Conservation (phyloP, 1,284 basidiomycete species). For the Neotropicomus parvogracilis region DNA sequence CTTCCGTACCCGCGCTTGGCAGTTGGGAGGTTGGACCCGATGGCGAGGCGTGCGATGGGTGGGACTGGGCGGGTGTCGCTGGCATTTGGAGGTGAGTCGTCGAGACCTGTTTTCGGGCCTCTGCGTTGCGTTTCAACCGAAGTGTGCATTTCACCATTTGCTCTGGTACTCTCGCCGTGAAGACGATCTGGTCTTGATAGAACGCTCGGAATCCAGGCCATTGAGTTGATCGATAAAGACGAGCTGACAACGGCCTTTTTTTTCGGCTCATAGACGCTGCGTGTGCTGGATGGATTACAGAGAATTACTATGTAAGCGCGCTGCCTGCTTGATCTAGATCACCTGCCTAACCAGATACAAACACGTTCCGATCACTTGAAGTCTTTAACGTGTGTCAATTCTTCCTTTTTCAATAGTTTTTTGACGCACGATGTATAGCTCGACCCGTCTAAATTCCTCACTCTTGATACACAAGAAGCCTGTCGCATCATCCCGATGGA, state of each 20-base stretch:
- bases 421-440: slow-evolving; percentile 16
- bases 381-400: slow-evolving; percentile 22
- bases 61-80: slow-evolving; percentile 58
- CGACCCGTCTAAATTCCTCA: slow-evolving; percentile 28
- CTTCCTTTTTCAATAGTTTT: neutral
- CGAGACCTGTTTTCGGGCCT: slow-evolving; percentile 9
- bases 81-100: slow-evolving; percentile 50
- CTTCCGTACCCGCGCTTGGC: neutral
- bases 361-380: slow-evolving; percentile 3
- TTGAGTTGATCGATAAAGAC: neutral
- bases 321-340: neutral
- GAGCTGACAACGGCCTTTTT: slow-evolving; percentile 11
- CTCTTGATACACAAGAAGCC: slow-evolving; percentile 41
- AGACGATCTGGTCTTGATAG: too few relatives aligned
- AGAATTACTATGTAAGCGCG: slow-evolving; percentile 45
- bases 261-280: slow-evolving; percentile 39
- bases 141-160: too few relatives aligned
- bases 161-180: too few relatives aligned
- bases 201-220: too few relatives aligned
- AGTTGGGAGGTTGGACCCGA: slow-evolving; percentile 19
- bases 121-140: too few relatives aligned
- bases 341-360: neutral
- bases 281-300: slow-evolving; percentile 59
- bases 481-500: slow-evolving; percentile 52
- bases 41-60: slow-evolving; percentile 37